These are phyloP conservation scores for Geotrichum histeridarum DNA, from an alignment of 1,139 yeast genomes.

Conservation along the genomic window DNA sequence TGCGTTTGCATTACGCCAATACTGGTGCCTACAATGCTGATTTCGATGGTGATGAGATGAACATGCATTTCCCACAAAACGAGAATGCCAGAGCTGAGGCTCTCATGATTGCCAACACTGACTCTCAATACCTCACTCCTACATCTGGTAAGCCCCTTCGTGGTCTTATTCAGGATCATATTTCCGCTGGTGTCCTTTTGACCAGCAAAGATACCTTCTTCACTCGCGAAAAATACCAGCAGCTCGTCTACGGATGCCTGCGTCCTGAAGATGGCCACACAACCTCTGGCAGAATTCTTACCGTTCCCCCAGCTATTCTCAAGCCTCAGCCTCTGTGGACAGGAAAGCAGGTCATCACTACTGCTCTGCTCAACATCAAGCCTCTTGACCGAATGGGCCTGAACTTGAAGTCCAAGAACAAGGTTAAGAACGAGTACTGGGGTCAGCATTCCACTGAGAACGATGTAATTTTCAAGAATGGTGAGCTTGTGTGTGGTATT, in stretches of 20 bases:
- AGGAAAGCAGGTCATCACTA: constrained; percentile 95
- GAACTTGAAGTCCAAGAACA: constrained; percentile 75
- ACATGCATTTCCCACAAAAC: constrained; percentile 98
- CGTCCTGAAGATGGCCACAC: constrained; percentile 99
- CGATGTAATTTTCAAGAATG: constrained; percentile 77
- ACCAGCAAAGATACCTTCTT: constrained; percentile 89
- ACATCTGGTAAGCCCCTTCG: constrained; percentile 97
- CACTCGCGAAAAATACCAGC: constrained; percentile 88
- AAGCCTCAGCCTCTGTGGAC: constrained; percentile 95
- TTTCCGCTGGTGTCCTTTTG: constrained; percentile 98
- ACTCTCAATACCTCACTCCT: constrained; percentile 94
- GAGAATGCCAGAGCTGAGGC: constrained; percentile 98
- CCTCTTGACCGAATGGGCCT: constrained; percentile 88
- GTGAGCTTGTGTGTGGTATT: constrained; percentile 86
- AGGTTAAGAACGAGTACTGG: constrained; percentile 95
- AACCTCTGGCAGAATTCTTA: constrained; percentile 56
- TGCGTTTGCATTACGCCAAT: constrained; percentile 95
- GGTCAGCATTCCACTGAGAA: constrained; percentile 78
- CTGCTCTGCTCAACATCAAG: constrained; percentile 76
- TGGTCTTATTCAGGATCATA: constrained; percentile 98
- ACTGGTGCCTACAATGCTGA: constrained; percentile 99
- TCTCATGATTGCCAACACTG: constrained; percentile 87
- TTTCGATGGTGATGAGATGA: constrained; percentile 99
- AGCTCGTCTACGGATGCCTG: constrained; percentile 85
- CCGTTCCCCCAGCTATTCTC: constrained; percentile 83